Evolutionary conservation across 768 basidiomycete genomes (phyloP).

Genomic region (Lentinula lateritia): DNA sequence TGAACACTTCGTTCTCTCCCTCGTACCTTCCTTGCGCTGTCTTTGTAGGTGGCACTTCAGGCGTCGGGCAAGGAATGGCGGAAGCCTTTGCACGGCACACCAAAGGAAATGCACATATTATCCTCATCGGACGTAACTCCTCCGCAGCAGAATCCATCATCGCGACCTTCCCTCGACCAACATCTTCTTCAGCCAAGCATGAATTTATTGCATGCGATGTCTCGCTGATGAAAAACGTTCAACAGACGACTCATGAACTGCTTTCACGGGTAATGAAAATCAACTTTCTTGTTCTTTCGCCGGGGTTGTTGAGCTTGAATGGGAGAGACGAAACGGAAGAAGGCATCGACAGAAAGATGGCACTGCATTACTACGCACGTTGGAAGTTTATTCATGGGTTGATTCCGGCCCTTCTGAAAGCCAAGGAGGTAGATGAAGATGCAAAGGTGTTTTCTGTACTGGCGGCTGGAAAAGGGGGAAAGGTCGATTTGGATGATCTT

Average conservation of each 20-base stretch:
- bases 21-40: constrained; percentile 8
- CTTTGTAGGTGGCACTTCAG: constrained; percentile 14
- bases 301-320: constrained; percentile 23
- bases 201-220: constrained; percentile 29
- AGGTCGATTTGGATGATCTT: constrained; percentile 28
- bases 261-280: constrained; percentile 19
- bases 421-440: constrained; percentile 27
- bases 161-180: constrained; percentile 19
- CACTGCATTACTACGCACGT: constrained; percentile 33
- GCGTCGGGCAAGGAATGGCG: constrained; percentile 24
- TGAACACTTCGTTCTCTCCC: constrained; percentile 12
- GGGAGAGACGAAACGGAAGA: constrained; percentile 30
- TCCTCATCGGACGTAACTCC: constrained; percentile 27
- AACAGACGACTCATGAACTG: constrained; percentile 18
- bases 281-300: constrained; percentile 31
- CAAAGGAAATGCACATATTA: constrained; percentile 28
- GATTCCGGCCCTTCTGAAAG: constrained; percentile 25
- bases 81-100: constrained; percentile 26
- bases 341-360: constrained; percentile 32
- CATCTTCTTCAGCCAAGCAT: constrained; percentile 13
- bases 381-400: constrained; percentile 33
- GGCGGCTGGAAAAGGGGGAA: constrained; percentile 21
- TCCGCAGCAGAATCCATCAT: constrained; percentile 24
- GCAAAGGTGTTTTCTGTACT: constrained; percentile 31
- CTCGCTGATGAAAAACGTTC: constrained; percentile 25